These are phyloP conservation scores for Boletus subcaerulescens DNA, from an alignment of 768 basidiomycete species.

Conservation along the genomic window DNA sequence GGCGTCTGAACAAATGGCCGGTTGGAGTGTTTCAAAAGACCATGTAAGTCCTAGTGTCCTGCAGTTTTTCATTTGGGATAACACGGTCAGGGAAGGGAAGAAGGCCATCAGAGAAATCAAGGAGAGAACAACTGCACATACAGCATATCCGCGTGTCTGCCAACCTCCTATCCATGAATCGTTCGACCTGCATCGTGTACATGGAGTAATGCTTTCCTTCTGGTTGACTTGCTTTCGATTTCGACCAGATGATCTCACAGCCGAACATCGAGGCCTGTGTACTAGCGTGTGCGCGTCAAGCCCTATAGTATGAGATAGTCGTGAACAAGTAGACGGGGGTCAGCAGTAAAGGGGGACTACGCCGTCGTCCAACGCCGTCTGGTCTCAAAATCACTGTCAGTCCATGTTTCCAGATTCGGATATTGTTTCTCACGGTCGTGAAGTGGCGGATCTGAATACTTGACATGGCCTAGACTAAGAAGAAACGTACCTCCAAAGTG, in stretches of 20 bases:
- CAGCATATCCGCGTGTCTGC: background rate
- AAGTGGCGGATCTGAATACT: slow-evolving; percentile 8
- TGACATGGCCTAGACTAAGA: background rate
- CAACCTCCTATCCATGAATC: background rate
- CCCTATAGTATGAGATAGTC: background rate
- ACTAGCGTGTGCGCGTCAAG: background rate
- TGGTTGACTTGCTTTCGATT: too few relatives aligned
- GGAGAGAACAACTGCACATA: background rate
- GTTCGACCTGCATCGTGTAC: background rate
- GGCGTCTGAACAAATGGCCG: background rate
- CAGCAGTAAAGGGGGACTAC: background rate
- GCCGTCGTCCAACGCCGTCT: too few relatives aligned
- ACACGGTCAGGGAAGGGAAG: slow-evolving; percentile 20
- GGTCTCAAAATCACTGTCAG: too few relatives aligned
- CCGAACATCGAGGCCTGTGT: background rate
- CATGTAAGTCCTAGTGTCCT: background rate
- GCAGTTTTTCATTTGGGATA: slow-evolving; percentile 15
- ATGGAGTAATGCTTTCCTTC: background rate
- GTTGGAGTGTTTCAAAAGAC: background rate
- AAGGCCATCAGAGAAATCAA: slow-evolving; percentile 10
- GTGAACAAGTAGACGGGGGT: background rate
- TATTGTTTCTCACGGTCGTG: slow-evolving; percentile 1
- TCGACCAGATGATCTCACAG: background rate
- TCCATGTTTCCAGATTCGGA: background rate
- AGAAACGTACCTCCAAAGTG: background rate